Conservation (phyloP, 2,329 filamentous ascomycete genomes). For the Fusarium incarnatum region DNA sequence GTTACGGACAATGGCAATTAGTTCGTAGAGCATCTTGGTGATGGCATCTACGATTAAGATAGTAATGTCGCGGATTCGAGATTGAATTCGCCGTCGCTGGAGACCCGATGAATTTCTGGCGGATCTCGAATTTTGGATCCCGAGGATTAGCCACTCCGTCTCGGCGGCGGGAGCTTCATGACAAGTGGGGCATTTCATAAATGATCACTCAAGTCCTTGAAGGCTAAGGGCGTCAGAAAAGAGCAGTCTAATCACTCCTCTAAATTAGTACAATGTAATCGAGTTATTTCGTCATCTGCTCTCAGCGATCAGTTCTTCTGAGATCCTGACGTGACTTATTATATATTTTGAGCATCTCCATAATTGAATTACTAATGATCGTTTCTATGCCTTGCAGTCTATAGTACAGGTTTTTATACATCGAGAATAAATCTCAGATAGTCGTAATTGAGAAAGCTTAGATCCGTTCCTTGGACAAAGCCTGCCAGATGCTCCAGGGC, state of each 20-base stretch:
- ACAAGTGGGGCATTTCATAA: conserved; percentile 18
- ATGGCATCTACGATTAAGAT: conserved; percentile 47
- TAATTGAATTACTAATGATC: conserved; percentile 11
- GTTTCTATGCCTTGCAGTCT: conserved; percentile 23
- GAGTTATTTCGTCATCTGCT: background rate
- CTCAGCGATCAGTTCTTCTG: background rate
- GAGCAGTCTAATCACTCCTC: background rate
- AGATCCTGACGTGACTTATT: background rate
- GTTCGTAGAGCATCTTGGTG: conserved; percentile 89
- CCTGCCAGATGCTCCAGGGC: conserved; percentile 78
- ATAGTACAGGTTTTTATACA: conserved; percentile 26
- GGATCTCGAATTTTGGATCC: conserved; percentile 45
- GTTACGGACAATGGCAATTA: conserved; percentile 89
- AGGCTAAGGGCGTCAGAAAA: background rate
- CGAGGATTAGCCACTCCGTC: conserved; percentile 49
- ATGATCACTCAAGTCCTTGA: background rate
- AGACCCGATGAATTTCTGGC: conserved; percentile 43
- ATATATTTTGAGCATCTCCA: background rate
- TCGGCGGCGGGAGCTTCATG: conserved; percentile 22
- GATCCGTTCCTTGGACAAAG: conserved; percentile 62
- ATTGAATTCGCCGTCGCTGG: conserved; percentile 14
- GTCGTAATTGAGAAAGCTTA: conserved; percentile 44
- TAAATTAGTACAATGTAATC: background rate
- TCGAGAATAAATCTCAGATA: conserved; percentile 7
- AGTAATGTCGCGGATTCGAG: conserved; percentile 32